phyloP scores from a whole-genome alignment of 192 early-diverging fungal species.

The Podila epicladia region DNA sequence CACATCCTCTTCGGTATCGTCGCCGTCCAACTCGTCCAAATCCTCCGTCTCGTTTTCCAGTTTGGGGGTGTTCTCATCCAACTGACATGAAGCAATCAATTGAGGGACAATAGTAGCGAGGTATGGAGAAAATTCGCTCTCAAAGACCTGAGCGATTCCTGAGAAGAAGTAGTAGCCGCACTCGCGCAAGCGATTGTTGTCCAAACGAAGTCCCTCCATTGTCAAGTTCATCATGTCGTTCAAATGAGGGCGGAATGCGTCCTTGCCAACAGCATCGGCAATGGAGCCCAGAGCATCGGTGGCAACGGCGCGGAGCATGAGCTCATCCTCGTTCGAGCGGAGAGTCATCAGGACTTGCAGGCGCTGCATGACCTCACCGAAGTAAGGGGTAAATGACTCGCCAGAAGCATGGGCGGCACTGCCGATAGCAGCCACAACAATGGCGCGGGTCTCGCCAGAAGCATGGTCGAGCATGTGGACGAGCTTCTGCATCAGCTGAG shows the following conservation, averaged over 20 bases:
- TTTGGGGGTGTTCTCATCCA: constrained; percentile 68
- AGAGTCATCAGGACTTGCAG: constrained; percentile 79
- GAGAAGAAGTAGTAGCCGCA: constrained; percentile 91
- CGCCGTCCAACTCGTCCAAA: constrained; percentile 55
- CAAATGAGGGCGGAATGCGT: constrained; percentile 81
- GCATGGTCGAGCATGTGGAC: constrained; percentile 77
- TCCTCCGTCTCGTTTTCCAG: constrained; percentile 42
- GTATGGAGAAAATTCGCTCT: constrained; percentile 84
- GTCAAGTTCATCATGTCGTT: constrained; percentile 80
- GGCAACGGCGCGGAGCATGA: constrained; percentile 84
- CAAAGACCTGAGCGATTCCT: constrained; percentile 82
- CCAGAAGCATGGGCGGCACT: constrained; percentile 91
- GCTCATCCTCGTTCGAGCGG: constrained; percentile 72
- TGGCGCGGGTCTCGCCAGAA: constrained; percentile 74
- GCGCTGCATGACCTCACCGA: constrained; percentile 73
- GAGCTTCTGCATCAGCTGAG: constrained; percentile 84
- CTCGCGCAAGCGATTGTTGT: constrained; percentile 80
- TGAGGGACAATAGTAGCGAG: constrained; percentile 81
- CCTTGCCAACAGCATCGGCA: constrained; percentile 88
- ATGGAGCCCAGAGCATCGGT: constrained; percentile 87
- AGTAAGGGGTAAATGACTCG: constrained; percentile 77
- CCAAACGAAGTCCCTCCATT: constrained; percentile 79
- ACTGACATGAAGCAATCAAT: constrained; percentile 80
- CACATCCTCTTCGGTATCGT: constrained; percentile 64
- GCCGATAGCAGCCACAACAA: constrained; percentile 87